Conservation (phyloP, 176 grass and related monocot species). For the Musa schizocarpa region DNA sequence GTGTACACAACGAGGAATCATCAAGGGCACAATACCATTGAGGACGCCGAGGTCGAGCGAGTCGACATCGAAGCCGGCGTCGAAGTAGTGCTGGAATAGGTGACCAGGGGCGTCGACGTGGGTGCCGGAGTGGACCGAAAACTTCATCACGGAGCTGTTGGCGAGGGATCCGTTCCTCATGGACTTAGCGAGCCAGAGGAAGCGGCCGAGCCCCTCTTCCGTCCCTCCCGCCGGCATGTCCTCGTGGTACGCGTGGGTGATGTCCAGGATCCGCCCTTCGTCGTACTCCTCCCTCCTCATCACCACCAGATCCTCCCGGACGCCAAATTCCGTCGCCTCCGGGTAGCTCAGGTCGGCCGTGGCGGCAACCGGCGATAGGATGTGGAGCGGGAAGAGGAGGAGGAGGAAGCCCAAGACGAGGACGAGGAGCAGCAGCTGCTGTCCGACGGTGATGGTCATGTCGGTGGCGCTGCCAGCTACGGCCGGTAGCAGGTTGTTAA, state of each 20-base stretch:
- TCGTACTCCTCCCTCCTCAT: slow-evolving; percentile 41
- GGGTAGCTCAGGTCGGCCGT: slow-evolving; percentile 9
- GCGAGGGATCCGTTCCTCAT: slow-evolving; percentile 49
- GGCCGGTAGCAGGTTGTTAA: too few relatives aligned
- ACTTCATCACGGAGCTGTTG: slow-evolving; percentile 50
- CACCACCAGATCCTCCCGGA: slow-evolving; percentile 4
- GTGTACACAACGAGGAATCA: neutral
- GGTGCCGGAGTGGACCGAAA: slow-evolving; percentile 47
- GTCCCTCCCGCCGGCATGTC: slow-evolving; percentile 52
- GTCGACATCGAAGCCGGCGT: slow-evolving; percentile 58
- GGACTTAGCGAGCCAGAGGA: slow-evolving; percentile 39
- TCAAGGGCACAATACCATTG: slow-evolving; percentile 29
- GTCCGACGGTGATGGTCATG: too few relatives aligned
- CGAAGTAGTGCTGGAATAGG: slow-evolving; percentile 46
- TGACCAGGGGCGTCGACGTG: slow-evolving; percentile 60
- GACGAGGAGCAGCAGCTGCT: neutral
- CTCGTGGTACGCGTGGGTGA: slow-evolving; percentile 52
- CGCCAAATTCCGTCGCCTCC: neutral
- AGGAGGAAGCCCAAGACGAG: neutral
- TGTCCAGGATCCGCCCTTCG: slow-evolving; percentile 47
- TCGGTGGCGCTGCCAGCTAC: too few relatives aligned
- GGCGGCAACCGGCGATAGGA: neutral
- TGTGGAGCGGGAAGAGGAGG: neutral
- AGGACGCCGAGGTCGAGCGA: slow-evolving; percentile 68
- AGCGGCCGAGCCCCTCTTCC: slow-evolving; percentile 37